Evolutionary conservation across 768 basidiomycete species (phyloP).

Genomic region (Trametes sanguinea): DNA sequence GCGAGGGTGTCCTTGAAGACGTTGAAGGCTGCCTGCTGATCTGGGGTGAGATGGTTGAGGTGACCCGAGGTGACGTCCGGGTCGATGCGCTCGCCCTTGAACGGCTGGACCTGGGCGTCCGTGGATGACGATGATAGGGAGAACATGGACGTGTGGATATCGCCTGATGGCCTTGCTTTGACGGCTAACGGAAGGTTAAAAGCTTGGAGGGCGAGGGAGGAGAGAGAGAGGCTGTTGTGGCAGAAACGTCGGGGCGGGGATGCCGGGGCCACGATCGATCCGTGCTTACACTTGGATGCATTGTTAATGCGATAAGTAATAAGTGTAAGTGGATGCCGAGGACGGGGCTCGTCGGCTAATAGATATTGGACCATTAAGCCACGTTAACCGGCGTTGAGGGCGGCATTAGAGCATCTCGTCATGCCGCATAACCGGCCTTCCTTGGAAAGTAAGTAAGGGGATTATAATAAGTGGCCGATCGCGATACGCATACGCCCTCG

Average conservation of each 20-base stretch:
- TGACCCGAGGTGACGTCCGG: conserved; percentile 47
- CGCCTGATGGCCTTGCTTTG: not conserved
- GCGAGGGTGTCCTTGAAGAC: conserved; percentile 55
- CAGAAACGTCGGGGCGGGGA: not conserved
- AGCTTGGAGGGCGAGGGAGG: not conserved
- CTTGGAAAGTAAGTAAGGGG: too few species aligned
- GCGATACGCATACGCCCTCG: not conserved
- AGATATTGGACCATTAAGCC: too few species aligned
- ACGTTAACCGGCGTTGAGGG: too few species aligned
- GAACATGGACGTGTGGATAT: conserved; percentile 14
- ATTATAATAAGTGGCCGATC: not conserved
- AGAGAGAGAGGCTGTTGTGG: too few species aligned
- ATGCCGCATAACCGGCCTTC: too few species aligned
- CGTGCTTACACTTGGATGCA: not conserved
- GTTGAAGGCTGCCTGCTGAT: conserved; percentile 50
- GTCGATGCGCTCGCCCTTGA: conserved; percentile 13
- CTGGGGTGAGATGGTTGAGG: conserved; percentile 51
- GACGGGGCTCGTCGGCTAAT: not conserved
- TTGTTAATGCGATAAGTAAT: too few species aligned
- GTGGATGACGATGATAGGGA: not conserved
- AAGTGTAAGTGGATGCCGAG: not conserved
- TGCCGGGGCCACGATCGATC: not conserved
- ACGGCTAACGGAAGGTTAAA: not conserved
- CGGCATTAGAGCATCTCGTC: too few species aligned
- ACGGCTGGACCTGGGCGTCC: conserved; percentile 6